Evolutionary conservation across 352 stramenopile species (phyloP).

Genomic region (Thalassiosira ordinaria): DNA sequence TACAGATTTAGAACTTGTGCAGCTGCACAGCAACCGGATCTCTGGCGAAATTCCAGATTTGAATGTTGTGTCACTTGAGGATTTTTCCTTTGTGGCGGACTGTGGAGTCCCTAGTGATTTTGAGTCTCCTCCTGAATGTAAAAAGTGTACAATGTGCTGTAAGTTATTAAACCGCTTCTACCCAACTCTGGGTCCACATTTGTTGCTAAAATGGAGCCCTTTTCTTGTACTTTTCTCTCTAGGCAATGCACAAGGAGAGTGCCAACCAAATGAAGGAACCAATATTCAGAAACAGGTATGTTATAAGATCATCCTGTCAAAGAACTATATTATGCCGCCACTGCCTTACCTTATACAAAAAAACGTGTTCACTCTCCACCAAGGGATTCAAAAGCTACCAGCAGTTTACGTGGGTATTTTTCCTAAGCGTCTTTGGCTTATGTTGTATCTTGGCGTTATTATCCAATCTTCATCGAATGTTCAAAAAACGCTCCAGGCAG

Average conservation of each 20-base stretch:
- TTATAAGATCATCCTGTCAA: not conserved
- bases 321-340: too few relatives aligned
- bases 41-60: slow-evolving; percentile 23
- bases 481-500: not conserved
- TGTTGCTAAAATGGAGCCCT: not conserved
- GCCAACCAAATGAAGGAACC: slow-evolving; percentile 13
- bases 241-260: slow-evolving; percentile 38
- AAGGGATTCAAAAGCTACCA: slow-evolving; percentile 8
- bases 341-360: too few relatives aligned
- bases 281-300: not conserved
- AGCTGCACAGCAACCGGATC: slow-evolving; percentile 50
- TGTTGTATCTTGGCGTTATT: slow-evolving; percentile 2
- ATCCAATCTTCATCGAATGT: slow-evolving; percentile 11
- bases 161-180: not conserved
- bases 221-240: not conserved
- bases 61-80: too few relatives aligned
- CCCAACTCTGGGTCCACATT: too few relatives aligned
- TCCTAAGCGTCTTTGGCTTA: slow-evolving; percentile 2
- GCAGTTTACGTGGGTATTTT: slow-evolving; percentile 21
- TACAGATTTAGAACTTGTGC: slow-evolving; percentile 33
- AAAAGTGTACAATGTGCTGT: slow-evolving; percentile 56
- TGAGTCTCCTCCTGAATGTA: slow-evolving; percentile 20
- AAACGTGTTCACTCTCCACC: not conserved
- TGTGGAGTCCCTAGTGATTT: slow-evolving; percentile 19
- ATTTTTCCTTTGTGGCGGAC: too few relatives aligned